Conservation (phyloP, 2,329 filamentous ascomycete genomes). For the Cladosporium sp. region DNA sequence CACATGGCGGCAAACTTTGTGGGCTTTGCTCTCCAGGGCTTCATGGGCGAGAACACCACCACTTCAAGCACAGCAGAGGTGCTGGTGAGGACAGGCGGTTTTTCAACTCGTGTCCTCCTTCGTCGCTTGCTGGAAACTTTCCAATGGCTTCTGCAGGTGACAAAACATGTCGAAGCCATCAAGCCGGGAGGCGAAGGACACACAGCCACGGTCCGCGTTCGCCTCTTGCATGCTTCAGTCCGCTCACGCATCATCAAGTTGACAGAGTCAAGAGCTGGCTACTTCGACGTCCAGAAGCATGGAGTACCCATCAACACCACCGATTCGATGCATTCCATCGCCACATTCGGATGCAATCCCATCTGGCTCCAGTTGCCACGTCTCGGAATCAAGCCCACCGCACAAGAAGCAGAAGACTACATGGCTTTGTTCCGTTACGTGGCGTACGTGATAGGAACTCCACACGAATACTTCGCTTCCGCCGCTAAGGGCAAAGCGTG, state of each 20-base stretch:
- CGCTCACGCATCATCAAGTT: neutral
- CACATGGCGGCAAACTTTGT: neutral
- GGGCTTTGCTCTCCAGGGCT: neutral
- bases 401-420: neutral
- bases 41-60: neutral
- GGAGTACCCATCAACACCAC: neutral
- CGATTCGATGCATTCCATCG: neutral
- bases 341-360: neutral
- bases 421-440: neutral
- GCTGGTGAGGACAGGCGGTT: neutral
- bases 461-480: neutral
- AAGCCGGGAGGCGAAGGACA: neutral
- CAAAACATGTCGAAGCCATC: neutral
- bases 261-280: neutral
- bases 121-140: neutral
- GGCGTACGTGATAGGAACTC: neutral
- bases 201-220: neutral
- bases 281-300: neutral
- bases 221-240: neutral
- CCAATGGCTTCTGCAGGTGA: neutral
- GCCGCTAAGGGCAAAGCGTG: neutral
- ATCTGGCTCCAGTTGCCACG: slow-evolving; percentile 1
- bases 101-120: neutral
- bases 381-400: neutral
- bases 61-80: neutral